Evolutionary conservation across 2,329 filamentous ascomycete species (phyloP), one percentile per base, ranked within the genome.

Genomic region (Alternaria hordeiaustralica): DNA sequence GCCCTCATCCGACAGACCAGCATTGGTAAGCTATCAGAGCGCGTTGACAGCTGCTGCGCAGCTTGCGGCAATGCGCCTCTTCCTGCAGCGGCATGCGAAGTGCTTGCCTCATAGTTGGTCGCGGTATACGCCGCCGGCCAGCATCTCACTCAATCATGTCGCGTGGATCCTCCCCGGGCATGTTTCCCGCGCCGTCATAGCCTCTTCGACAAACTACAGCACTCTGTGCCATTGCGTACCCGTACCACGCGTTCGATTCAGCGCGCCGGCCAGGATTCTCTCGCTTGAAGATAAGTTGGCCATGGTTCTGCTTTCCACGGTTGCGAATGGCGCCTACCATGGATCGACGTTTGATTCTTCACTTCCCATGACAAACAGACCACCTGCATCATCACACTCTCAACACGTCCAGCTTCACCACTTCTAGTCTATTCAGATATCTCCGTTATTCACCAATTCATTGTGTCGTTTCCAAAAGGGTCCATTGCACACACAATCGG

Each of bases 121-220:
- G 12, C 49, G 56, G 44, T 11, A 41, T 10, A 33, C 9, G 15
- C 15, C 13, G 26, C 56, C 60, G 30, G 21, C 9, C 20, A 36
- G 30, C 30, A 46, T 45, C 20, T 26, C 21, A 50, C 20, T 18
- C 43, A 49, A 43, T 20, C 30, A 23, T 33, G 30, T 30, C 26
- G 25, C 30, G 55, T 58, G 50, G 56, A 55, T 60, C 44, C 25
- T 54, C 41, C 21, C 25, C 56, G 56, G 50, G 20, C 49, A 60
- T 47, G 36, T 36, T 25, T 55, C 28, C 56, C 30, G 50, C 44
- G 21, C 20, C 60, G 30, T 50, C 50, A 21, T 59, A 43, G 30
- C 46, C 49, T 59, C 54, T 21, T 47, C 55, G 13, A 20, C 47
- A 12, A 54, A 36, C 36, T 26, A 28, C 41, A 60, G 49, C 30